A percentile compares a stretch with the other conserved stretches of the same genome.
Evolutionary conservation across 2,329 filamentous ascomycete genomes (phyloP).

Genomic region (Ophiostoma sp.): DNA sequence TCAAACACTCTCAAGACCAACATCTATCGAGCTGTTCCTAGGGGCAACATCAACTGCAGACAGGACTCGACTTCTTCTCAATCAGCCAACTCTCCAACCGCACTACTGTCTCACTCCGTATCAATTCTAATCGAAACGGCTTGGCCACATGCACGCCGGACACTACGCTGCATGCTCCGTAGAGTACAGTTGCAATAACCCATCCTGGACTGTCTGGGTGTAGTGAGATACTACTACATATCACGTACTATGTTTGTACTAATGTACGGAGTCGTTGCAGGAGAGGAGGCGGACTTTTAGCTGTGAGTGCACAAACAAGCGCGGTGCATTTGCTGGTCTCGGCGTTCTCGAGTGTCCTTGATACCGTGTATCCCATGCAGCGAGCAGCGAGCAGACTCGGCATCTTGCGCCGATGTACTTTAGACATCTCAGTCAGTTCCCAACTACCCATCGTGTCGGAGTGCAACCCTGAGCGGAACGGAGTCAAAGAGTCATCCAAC

Average conservation of each 20-base stretch:
- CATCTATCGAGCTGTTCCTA: too few species aligned
- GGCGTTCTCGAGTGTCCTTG: not conserved
- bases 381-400: not conserved
- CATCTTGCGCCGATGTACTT: constrained; percentile 2
- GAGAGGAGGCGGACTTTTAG: not conserved
- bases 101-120: not conserved
- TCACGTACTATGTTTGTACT: not conserved
- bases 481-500: not conserved
- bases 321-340: not conserved
- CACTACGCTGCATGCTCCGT: not conserved
- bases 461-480: not conserved
- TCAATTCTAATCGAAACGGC: not conserved
- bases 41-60: too few species aligned
- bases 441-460: not conserved
- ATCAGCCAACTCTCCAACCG: too few species aligned
- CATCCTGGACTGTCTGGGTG: not conserved
- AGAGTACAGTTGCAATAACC: not conserved
- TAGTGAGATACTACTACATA: not conserved
- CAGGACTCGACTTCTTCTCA: too few species aligned
- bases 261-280: not conserved
- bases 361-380: not conserved
- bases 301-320: constrained; percentile 13
- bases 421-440: not conserved
- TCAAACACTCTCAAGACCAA: not conserved
- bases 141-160: constrained; percentile 2